Conservation (phyloP, 257 asterid genomes). For the Dorcoceras hygrometricum region DNA sequence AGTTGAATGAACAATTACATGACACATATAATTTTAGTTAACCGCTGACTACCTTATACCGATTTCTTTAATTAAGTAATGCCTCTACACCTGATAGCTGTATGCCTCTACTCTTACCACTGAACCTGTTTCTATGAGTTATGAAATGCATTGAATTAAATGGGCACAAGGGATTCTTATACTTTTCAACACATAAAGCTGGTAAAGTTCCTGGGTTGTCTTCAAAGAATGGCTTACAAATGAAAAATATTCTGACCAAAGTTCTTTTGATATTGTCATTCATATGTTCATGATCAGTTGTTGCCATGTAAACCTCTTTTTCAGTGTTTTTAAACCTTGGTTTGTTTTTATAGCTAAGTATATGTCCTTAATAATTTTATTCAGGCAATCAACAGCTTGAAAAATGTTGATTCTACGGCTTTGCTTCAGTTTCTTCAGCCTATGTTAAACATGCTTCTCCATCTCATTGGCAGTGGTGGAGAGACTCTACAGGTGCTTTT, state of each 20-base stretch:
- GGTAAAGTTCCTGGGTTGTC: conserved; percentile 16
- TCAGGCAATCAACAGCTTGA: conserved; percentile 98
- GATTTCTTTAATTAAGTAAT: conserved; percentile 6
- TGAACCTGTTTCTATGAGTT: background rate
- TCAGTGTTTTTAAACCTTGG: conserved; percentile 14
- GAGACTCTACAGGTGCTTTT: conserved; percentile 88
- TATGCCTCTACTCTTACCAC: conserved; percentile 10
- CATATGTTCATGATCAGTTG: conserved; percentile 13
- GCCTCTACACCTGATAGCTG: conserved; percentile 6
- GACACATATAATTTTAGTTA: conserved; percentile 13
- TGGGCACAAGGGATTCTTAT: conserved; percentile 1
- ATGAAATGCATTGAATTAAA: conserved; percentile 3
- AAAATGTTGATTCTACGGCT: conserved; percentile 97
- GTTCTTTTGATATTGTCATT: conserved; percentile 15
- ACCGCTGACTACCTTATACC: background rate
- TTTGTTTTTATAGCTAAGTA: conserved; percentile 25
- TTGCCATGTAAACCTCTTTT: background rate
- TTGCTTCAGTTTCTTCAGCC: conserved; percentile 99
- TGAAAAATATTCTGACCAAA: conserved; percentile 21
- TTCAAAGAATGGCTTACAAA: conserved; percentile 12
- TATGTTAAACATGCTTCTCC: conserved; percentile 96
- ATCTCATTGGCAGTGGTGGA: conserved; percentile 98
- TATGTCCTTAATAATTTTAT: conserved; percentile 25
- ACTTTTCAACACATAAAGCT: background rate
- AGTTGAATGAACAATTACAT: conserved; percentile 21